phyloP scores from a whole-genome alignment of 345 rosid genomes.

The Hypericum androsaemum region DNA sequence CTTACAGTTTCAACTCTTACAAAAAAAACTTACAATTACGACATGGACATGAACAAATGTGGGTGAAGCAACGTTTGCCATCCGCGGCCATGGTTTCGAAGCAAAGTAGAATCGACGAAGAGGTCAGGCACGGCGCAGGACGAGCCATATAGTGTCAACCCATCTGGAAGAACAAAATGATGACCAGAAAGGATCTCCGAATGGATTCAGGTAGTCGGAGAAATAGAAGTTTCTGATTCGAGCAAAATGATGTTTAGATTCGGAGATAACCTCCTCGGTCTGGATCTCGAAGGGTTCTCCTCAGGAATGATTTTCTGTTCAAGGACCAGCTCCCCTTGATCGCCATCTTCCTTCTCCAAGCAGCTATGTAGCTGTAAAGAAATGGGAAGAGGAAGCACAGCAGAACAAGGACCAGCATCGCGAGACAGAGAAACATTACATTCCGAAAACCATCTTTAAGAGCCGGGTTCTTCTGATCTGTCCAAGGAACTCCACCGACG shows the following conservation, averaged over 20 bases:
- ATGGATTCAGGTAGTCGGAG: too few relatives aligned
- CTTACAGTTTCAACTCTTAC: too few relatives aligned
- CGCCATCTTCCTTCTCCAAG: conserved; percentile 47
- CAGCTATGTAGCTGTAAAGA: conserved; percentile 30
- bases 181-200: too few relatives aligned
- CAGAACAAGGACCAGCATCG: conserved; percentile 42
- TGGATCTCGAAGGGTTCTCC: conserved; percentile 32
- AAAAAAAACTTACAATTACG: too few relatives aligned
- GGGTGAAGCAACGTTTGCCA: too few relatives aligned
- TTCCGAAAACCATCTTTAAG: conserved; percentile 70
- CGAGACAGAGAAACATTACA: conserved; percentile 67
- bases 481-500: conserved; percentile 99
- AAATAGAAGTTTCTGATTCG: too few relatives aligned
- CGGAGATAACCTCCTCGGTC: conserved; percentile 70
- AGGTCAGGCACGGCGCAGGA: too few relatives aligned
- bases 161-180: too few relatives aligned
- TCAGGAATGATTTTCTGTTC: conserved; percentile 59
- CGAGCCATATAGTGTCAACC: too few relatives aligned
- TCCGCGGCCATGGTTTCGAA: too few relatives aligned
- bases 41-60: too few relatives aligned
- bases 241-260: conserved; percentile 27
- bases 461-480: conserved; percentile 52
- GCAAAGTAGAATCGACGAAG: too few relatives aligned
- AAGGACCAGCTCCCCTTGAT: conserved; percentile 59
- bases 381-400: conserved; percentile 64